Base-by-base conservation (phyloP, 441 rosid genomes). In the Syzygium malaccense region DNA sequence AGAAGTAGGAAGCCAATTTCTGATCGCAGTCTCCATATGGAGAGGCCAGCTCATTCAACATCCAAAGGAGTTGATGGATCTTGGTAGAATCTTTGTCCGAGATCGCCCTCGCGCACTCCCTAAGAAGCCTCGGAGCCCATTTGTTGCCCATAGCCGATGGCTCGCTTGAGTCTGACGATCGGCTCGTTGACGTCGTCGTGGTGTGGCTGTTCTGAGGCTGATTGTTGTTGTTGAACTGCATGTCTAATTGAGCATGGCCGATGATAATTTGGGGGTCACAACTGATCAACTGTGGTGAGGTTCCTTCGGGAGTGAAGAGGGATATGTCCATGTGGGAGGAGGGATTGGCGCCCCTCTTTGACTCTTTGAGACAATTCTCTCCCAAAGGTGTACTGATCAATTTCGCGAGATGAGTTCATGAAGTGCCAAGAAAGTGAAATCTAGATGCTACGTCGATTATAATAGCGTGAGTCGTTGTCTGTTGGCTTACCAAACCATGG, bases 21-120 rank as follows among this genome's bases (percentile, higher is more conserved):
- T 96, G 98, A 85, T 96, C 95, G 80, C 92, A 94, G 83, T 95
- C 98, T 18, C 98, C 98, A 37, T 96, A 96, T 20, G 97, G 98
- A 53, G 97, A 96, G 33, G 98, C 93, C 33, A 96, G 91, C 89
- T 95, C 98, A 86, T 95, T 95, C 62, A 95, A 87, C 98, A 95
- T 94, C 97, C 97, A 95, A 3, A 96, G 93, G 30, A 96, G 97
- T 68, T 94, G 95, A 87, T 95, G 98, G 89, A 94, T 94, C 90
- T 93, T 93, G 89, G 85, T 87, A 25, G 97, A 93, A 91, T 96
- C 96, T 88, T 95, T 95, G 85, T 94, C 95, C 55, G 95, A 94
- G 91, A 96, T 94, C 37, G 98, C 98, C 90, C 93, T 90, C 19
- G 98, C 97, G 55, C 98, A 95, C 91, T 96, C 97, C 53, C 55